A percentile compares a stretch with the other conserved stretches of the same genome.
phyloP scores from a whole-genome alignment of 331 rosid species.

The Pyrus hybrid region DNA sequence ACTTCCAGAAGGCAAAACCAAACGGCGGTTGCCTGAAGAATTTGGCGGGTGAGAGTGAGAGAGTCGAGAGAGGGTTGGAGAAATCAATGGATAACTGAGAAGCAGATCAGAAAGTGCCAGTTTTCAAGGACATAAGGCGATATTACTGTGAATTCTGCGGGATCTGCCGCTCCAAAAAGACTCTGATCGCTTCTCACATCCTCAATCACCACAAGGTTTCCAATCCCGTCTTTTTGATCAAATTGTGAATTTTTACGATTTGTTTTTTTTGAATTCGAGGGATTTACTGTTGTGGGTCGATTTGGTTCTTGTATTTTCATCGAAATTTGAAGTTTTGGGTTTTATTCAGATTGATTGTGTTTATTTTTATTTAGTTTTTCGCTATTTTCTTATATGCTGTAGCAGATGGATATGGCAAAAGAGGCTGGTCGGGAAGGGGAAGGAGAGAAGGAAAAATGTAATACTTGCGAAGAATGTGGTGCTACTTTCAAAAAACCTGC shows the following conservation, averaged over 20 bases:
- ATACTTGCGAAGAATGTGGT: slow-evolving; percentile 65
- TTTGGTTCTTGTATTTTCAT: not conserved
- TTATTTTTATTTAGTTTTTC: not conserved
- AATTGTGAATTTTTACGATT: not conserved
- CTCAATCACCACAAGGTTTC: slow-evolving; percentile 52
- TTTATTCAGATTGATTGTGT: not conserved
- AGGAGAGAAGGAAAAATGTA: slow-evolving; percentile 11
- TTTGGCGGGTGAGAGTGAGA: not conserved
- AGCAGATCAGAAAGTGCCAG: slow-evolving; percentile 25
- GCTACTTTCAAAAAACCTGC: slow-evolving; percentile 63
- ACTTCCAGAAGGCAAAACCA: not conserved
- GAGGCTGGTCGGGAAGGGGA: slow-evolving; percentile 11
- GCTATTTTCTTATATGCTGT: not conserved
- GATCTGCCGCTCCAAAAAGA: slow-evolving; percentile 51
- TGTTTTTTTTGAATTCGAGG: not conserved
- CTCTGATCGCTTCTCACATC: slow-evolving; percentile 46
- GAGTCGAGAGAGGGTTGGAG: slow-evolving; percentile 6
- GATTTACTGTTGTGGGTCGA: not conserved
- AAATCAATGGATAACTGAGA: slow-evolving; percentile 5
- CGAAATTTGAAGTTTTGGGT: not conserved
- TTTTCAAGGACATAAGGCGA: slow-evolving; percentile 43
- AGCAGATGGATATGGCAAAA: slow-evolving; percentile 40
- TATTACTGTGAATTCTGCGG: slow-evolving; percentile 58
- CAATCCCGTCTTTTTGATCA: too few relatives aligned
- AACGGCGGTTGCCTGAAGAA: not conserved